Base-by-base conservation (phyloP, 2,329 filamentous ascomycete species). In the Rhynchosporium secalis region DNA sequence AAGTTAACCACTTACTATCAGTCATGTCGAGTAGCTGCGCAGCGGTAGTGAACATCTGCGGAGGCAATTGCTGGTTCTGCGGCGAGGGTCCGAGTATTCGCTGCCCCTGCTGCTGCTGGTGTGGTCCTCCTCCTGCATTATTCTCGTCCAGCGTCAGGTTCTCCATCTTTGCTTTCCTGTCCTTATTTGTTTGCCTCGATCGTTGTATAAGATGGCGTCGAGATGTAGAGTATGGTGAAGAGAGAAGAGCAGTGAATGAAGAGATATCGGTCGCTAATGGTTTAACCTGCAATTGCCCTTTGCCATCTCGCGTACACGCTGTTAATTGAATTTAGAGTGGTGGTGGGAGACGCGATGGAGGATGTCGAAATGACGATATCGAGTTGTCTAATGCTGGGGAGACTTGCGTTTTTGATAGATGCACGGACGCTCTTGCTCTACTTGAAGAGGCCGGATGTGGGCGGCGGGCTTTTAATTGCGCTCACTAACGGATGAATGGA, bases 11-110 rank as follows among this genome's bases (percentile, higher is more conserved):
- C 90, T 81, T 86, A 98, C 94, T 99, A 80, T 99, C 95, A 71
- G 95, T 98, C 72, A 99, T 83, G 76, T 99, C 95, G 63, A 99
- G 81, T 63, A 99, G 81, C 80, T 98, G 95, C 60, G 95, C 93
- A 38, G 95, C 95, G 38, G 95, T 99, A 20, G 95, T 96, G 79
- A 99, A 99, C 89, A 98, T 97, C 80, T 99, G 94, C 63, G 93
- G 93, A 13, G 91, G 91, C 45, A 94, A 80, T 77, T 91, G 89
- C 66, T 85, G 83, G 36, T 77, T 79, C 69, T 58, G 72, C 63
- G 54, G 67, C 20, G 69, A 66, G 29, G 69, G 61, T 45, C 68
- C 67, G 9, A 68, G 60, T 15, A 51, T 52, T 15, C 56, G 62
- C 54, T 41, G 33, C 43, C 58, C 31, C 36, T 64, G 65, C 52